phyloP scores from a whole-genome alignment of 495 filamentous ascomycete genomes.

The Neurospora sp. region DNA sequence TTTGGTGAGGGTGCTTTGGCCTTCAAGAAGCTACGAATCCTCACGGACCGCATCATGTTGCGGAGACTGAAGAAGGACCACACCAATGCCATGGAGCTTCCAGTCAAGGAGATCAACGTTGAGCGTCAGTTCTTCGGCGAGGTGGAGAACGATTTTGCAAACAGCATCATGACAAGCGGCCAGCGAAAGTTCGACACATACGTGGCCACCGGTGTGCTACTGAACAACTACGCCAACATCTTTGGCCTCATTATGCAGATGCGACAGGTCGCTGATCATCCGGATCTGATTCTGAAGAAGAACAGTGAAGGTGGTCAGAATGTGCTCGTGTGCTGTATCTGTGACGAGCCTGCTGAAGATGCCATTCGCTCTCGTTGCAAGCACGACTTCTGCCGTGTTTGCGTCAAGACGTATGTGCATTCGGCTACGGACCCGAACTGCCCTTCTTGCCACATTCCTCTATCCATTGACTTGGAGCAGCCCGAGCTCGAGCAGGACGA shows the following conservation, averaged over 20 bases:
- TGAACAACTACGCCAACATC: conserved; percentile 93
- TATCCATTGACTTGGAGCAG: conserved; percentile 86
- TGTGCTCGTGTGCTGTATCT: conserved; percentile 82
- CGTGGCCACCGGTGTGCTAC: conserved; percentile 83
- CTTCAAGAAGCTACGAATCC: conserved; percentile 67
- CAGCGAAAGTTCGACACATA: conserved; percentile 88
- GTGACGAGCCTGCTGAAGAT: conserved; percentile 91
- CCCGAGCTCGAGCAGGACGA: conserved; percentile 87
- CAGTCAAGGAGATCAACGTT: conserved; percentile 84
- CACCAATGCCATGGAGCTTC: conserved; percentile 86
- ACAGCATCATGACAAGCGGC: conserved; percentile 85
- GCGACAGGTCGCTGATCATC: conserved; percentile 93
- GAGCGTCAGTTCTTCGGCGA: conserved; percentile 93
- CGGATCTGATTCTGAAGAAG: conserved; percentile 86
- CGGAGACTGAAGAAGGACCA: conserved; percentile 87
- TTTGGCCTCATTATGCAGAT: conserved; percentile 93
- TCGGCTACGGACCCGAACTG: conserved; percentile 73
- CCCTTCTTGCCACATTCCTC: conserved; percentile 80
- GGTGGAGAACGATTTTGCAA: conserved; percentile 89
- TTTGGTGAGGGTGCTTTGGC: conserved; percentile 49
- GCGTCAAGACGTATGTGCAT: conserved; percentile 72
- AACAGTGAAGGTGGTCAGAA: conserved; percentile 78
- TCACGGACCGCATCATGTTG: conserved; percentile 89
- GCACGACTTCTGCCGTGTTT: conserved; percentile 91
- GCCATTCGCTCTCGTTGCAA: conserved; percentile 84